phyloP scores from a whole-genome alignment of 148 eudicot species.

The Silene uniflora region DNA sequence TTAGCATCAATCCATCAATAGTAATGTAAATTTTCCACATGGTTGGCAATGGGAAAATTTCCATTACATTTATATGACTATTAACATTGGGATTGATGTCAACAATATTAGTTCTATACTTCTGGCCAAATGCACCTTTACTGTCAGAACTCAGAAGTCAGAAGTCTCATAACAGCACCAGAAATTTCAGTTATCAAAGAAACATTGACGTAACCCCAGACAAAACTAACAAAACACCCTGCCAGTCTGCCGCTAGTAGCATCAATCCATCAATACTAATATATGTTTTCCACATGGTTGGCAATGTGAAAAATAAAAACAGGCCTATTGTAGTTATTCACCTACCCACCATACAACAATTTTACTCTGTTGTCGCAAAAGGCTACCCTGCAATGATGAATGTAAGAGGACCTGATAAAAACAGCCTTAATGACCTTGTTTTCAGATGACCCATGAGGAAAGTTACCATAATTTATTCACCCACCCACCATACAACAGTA shows the following conservation, averaged over 20 bases:
- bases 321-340: background rate
- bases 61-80: too few species aligned
- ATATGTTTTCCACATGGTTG: background rate
- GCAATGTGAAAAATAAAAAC: background rate
- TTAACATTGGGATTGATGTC: background rate
- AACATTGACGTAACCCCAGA: background rate
- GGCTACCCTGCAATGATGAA: background rate
- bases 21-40: background rate
- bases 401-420: background rate
- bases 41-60: background rate
- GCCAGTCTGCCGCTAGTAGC: background rate
- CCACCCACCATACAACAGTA: background rate
- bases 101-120: background rate
- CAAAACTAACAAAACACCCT: background rate
- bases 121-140: background rate
- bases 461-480: background rate
- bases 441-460: background rate
- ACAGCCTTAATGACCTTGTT: background rate
- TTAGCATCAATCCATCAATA: background rate
- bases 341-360: background rate
- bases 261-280: background rate
- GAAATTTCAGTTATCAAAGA: background rate
- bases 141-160: background rate
- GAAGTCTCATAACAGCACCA: background rate
- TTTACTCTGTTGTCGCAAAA: background rate